Percentiles rank a stretch among this genome's conserved stretches.
phyloP scores from a whole-genome alignment of 352 stramenopile genomes.

The Pythium sukuiense region DNA sequence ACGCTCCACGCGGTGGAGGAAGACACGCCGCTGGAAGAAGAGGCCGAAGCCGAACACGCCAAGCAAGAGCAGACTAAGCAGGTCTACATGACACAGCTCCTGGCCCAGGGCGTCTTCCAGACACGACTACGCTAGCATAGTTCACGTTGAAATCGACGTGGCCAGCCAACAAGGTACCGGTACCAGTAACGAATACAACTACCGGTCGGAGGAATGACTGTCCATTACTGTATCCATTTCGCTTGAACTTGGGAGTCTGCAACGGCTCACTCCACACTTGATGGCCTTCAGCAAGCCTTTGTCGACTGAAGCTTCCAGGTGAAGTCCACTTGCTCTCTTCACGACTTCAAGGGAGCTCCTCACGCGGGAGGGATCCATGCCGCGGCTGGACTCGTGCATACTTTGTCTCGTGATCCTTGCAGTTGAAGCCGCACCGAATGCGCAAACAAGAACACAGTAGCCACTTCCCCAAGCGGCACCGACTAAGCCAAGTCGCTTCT shows the following conservation, averaged over 20 bases:
- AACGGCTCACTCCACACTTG: neutral
- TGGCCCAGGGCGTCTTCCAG: neutral
- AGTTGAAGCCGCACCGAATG: constrained; percentile 6
- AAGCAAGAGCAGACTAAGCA: constrained; percentile 2
- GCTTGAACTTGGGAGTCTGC: neutral
- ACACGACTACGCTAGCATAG: neutral
- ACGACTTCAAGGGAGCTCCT: neutral
- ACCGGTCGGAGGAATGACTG: neutral
- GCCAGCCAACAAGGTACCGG: too few species aligned
- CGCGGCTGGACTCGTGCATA: neutral
- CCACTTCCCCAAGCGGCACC: neutral
- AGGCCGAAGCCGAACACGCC: constrained; percentile 5
- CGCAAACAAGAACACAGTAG: neutral
- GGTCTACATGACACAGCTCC: constrained; percentile 10
- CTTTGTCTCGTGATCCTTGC: constrained; percentile 2
- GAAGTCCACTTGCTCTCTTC: neutral
- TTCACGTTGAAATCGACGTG: too few species aligned
- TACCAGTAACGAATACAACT: neutral
- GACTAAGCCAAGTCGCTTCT: neutral
- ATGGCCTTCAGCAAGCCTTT: too few species aligned
- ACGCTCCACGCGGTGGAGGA: constrained; percentile 4
- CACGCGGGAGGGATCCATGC: too few species aligned
- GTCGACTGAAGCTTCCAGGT: too few species aligned
- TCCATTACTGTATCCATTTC: neutral
- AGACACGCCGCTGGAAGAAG: neutral